A percentile compares a stretch with the other conserved stretches of the same genome.
These are phyloP conservation scores for Hypoxylon sp. DNA, from an alignment of 2,329 filamentous ascomycete genomes.

Conservation along the genomic window DNA sequence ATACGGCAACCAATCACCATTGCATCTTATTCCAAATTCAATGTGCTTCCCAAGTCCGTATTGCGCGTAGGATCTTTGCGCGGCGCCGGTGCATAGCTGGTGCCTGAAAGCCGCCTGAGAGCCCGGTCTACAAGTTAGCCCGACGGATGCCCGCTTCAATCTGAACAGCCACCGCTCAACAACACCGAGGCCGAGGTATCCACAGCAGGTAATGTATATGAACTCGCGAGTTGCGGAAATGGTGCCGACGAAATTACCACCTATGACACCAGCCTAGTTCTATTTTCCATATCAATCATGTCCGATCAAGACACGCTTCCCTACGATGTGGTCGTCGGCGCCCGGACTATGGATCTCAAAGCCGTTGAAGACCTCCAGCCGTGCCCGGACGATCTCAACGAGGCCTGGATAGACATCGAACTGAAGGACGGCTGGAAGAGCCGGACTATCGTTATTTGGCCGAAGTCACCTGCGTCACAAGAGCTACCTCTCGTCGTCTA, in stretches of 20 bases:
- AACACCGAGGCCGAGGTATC: too few relatives aligned
- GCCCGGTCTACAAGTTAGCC: too few relatives aligned
- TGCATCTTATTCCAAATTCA: too few relatives aligned
- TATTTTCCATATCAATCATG: background rate
- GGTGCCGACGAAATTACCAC: background rate
- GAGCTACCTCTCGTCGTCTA: background rate
- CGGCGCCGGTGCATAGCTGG: too few relatives aligned
- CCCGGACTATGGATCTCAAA: background rate
- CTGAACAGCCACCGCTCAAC: too few relatives aligned
- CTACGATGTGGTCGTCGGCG: background rate
- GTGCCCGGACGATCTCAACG: background rate
- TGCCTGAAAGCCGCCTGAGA: too few relatives aligned
- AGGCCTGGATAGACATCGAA: conserved; percentile 4
- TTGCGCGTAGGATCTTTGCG: too few relatives aligned
- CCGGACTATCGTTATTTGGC: background rate
- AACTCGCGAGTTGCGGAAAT: background rate
- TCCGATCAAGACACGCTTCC: background rate
- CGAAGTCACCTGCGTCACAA: background rate
- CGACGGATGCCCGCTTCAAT: too few relatives aligned
- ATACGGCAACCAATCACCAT: too few relatives aligned
- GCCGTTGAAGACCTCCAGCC: background rate
- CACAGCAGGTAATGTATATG: background rate
- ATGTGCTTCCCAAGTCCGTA: too few relatives aligned
- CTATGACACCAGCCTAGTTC: background rate
- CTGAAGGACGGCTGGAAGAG: background rate